Conservation (phyloP, 768 basidiomycete species). For the Mycena vulgaris region DNA sequence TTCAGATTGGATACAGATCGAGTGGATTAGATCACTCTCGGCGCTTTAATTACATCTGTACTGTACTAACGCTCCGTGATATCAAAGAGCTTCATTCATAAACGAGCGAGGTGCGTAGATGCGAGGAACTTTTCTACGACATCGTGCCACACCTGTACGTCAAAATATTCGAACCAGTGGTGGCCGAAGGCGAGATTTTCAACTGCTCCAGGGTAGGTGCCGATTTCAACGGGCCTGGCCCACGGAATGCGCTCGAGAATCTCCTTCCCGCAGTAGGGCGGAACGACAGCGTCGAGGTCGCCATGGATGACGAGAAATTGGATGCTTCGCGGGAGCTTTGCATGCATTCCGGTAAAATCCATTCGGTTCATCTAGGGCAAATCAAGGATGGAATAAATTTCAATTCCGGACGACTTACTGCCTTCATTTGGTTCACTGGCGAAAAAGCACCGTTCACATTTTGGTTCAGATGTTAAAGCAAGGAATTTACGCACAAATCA, state of each 20-base stretch:
- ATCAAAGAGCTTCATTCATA: constrained; percentile 8
- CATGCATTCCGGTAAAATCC: constrained; percentile 51
- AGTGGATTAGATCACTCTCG: constrained; percentile 59
- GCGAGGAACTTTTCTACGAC: constrained; percentile 55
- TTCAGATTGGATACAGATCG: constrained; percentile 60
- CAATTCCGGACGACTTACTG: constrained; percentile 43
- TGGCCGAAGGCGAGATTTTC: constrained; percentile 58
- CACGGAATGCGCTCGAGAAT: constrained; percentile 55
- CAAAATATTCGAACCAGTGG: constrained; percentile 64
- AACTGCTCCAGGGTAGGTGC: constrained; percentile 51
- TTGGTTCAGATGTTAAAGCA: background rate
- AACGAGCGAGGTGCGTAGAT: constrained; percentile 20
- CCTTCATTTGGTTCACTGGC: constrained; percentile 51
- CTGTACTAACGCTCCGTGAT: background rate
- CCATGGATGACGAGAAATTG: constrained; percentile 60
- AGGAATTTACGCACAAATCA: constrained; percentile 45
- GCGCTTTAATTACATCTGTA: constrained; percentile 35
- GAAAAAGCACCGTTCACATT: background rate
- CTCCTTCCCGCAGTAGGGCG: constrained; percentile 53
- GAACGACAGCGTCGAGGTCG: constrained; percentile 55
- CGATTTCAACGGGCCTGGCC: constrained; percentile 53
- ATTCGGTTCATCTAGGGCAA: constrained; percentile 44
- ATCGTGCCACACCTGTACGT: constrained; percentile 56
- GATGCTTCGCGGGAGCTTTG: constrained; percentile 48
- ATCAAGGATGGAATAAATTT: background rate